These are phyloP conservation scores for Poronia punctata DNA, from an alignment of 495 filamentous ascomycete genomes.

Conservation along the genomic window DNA sequence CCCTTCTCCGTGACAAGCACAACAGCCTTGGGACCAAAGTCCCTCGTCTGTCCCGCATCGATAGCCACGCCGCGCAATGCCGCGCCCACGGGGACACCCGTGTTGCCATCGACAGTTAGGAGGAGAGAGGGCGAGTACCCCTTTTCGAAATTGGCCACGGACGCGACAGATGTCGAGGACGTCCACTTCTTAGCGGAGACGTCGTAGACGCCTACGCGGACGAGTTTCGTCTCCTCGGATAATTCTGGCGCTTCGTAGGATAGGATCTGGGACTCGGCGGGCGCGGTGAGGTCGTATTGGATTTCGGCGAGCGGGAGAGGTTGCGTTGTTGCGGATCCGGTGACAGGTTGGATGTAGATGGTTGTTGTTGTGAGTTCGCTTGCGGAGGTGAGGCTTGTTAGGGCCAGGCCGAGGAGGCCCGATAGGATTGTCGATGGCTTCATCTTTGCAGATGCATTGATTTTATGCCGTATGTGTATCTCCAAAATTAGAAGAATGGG, in stretches of 20 bases:
- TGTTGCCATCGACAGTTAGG: conserved; percentile 36
- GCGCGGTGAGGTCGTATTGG: conserved; percentile 30
- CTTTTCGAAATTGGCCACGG: conserved; percentile 45
- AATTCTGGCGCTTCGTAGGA: conserved; percentile 45
- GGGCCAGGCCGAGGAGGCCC: conserved; percentile 25
- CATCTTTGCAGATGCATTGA: conserved; percentile 12
- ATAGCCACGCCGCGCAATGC: conserved; percentile 36
- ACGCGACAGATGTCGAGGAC: conserved; percentile 41
- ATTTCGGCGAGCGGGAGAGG: conserved; percentile 42
- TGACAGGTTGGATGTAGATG: conserved; percentile 41
- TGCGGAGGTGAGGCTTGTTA: conserved; percentile 19
- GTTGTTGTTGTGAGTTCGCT: conserved; percentile 24
- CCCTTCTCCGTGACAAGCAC: conserved; percentile 41
- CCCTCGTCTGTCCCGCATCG: conserved; percentile 48
- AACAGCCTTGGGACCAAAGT: conserved; percentile 50
- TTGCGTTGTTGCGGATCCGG: conserved; percentile 15
- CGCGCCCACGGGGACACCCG: no score
- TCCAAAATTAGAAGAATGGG: no score
- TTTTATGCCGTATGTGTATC: no score
- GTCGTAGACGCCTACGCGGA: conserved; percentile 46
- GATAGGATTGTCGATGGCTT: conserved; percentile 19
- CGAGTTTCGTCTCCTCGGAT: conserved; percentile 27
- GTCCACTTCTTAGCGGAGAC: conserved; percentile 29
- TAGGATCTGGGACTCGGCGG: conserved; percentile 26
- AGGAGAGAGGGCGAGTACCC: conserved; percentile 45